Evolutionary conservation across 192 early-diverging fungal species (phyloP).

Genomic region (Coemansia sp.): DNA sequence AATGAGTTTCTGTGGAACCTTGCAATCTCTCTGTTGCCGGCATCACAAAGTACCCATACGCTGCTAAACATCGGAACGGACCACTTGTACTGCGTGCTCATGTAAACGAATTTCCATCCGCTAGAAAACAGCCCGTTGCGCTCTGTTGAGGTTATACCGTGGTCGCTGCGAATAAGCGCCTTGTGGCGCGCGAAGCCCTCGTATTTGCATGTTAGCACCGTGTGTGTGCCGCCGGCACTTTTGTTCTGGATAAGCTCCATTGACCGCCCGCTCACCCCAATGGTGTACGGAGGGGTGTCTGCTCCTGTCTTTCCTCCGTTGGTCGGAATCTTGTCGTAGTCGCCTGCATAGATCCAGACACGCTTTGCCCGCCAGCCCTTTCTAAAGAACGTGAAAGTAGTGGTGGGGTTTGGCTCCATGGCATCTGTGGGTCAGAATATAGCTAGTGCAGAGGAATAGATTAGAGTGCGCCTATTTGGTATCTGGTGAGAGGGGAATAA

Average conservation of each 20-base stretch:
- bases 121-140: background rate
- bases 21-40: background rate
- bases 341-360: background rate
- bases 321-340: background rate
- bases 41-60: background rate
- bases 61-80: background rate
- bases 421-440: background rate
- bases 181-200: background rate
- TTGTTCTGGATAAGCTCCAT: constrained; percentile 1
- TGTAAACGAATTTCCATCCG: constrained; percentile 1
- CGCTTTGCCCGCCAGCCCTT: background rate
- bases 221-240: background rate
- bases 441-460: background rate
- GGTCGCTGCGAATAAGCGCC: background rate
- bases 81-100: constrained; percentile 8
- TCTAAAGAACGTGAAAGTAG: constrained; percentile 3
- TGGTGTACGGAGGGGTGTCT: background rate
- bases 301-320: background rate
- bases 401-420: background rate
- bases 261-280: background rate
- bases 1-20: background rate
- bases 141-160: background rate
- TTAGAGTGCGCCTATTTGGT: background rate
- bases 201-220: background rate
- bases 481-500: too few relatives aligned